Conservation (phyloP, 352 stramenopile genomes). For the Peronospora belbahrii region DNA sequence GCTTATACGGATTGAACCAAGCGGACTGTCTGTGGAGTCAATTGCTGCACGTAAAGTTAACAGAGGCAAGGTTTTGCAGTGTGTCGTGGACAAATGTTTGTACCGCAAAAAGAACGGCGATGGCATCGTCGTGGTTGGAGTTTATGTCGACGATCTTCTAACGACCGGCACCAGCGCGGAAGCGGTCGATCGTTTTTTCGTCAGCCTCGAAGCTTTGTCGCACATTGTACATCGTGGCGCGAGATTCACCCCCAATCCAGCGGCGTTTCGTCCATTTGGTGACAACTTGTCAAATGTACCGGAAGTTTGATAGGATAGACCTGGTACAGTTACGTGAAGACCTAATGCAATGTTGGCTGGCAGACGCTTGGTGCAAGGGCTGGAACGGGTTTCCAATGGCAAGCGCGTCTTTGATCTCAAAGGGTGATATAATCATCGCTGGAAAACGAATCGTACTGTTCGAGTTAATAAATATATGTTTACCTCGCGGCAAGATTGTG, state of each 20-base stretch:
- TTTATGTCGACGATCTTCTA: background rate
- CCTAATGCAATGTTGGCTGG: constrained; percentile 37
- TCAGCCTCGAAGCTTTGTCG: no score
- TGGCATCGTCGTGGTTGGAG: background rate
- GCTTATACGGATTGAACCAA: constrained; percentile 26
- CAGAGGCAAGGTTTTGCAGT: constrained; percentile 9
- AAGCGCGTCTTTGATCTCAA: constrained; percentile 15
- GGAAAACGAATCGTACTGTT: constrained; percentile 11
- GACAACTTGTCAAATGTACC: constrained; percentile 8
- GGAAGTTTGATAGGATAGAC: constrained; percentile 14
- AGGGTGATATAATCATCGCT: constrained; percentile 9
- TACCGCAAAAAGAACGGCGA: constrained; percentile 2
- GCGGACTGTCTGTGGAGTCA: constrained; percentile 23
- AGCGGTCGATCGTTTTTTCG: background rate
- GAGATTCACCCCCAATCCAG: constrained; percentile 9
- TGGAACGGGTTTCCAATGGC: constrained; percentile 17
- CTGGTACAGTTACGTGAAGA: constrained; percentile 18
- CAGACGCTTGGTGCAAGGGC: constrained; percentile 27
- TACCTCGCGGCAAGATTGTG: constrained; percentile 3
- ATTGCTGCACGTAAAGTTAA: constrained; percentile 7
- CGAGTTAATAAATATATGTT: constrained; percentile 5
- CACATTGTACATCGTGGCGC: constrained; percentile 11
- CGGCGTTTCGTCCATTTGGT: constrained; percentile 2
- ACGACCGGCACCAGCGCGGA: background rate
- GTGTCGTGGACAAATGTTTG: constrained; percentile 17